Evolutionary conservation across 345 rosid genomes (phyloP).

Genomic region (Populus tremula): DNA sequence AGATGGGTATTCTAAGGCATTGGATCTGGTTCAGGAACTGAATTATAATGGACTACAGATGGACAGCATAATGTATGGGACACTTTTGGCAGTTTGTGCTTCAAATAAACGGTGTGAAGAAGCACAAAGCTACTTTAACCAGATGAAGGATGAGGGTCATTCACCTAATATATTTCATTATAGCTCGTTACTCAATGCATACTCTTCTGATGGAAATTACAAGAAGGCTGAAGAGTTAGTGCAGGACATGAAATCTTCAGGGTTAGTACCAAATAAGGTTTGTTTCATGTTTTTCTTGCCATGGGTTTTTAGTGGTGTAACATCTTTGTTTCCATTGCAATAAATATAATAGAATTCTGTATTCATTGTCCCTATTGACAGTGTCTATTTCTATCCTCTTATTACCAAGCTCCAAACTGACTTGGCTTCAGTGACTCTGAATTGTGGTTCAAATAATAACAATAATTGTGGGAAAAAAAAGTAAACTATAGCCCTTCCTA

Average conservation of each 20-base stretch:
- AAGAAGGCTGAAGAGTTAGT: conserved; percentile 78
- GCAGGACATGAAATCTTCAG: conserved; percentile 67
- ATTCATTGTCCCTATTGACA: not conserved
- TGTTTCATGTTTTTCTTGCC: conserved; percentile 25
- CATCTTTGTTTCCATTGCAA: not conserved
- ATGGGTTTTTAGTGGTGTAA: not conserved
- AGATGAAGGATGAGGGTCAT: conserved; percentile 79
- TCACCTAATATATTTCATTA: conserved; percentile 71
- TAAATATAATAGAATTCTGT: not conserved
- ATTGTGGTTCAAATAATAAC: conserved; percentile 2
- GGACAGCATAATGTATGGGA: conserved; percentile 86
- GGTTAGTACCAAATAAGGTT: conserved; percentile 87
- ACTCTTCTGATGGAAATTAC: conserved; percentile 64
- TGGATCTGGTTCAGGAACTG: conserved; percentile 68
- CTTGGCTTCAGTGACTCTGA: not conserved
- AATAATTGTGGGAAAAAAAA: not conserved
- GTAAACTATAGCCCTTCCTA: not conserved
- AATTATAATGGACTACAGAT: conserved; percentile 50
- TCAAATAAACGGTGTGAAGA: conserved; percentile 66
- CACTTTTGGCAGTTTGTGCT: conserved; percentile 86
- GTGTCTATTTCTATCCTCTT: too few relatives aligned
- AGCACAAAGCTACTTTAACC: conserved; percentile 67
- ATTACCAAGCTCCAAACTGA: not conserved
- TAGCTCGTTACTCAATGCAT: conserved; percentile 86
- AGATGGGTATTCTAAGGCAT: conserved; percentile 63